These are phyloP conservation scores for Sclerotinia nivalis DNA, from an alignment of 2,329 filamentous ascomycete genomes.

Conservation along the genomic window DNA sequence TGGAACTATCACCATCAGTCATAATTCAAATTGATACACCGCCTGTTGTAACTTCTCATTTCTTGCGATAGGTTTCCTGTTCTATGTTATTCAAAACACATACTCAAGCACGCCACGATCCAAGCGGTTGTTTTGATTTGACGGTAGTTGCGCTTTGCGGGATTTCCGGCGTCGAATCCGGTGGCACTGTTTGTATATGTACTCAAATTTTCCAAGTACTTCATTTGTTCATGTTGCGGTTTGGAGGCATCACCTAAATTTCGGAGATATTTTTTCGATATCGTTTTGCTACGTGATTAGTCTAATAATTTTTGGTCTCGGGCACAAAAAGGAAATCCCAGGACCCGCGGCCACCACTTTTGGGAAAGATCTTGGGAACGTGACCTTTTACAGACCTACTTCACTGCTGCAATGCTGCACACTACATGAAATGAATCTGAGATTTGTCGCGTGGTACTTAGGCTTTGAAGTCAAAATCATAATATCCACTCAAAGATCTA, in stretches of 20 bases:
- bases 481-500: constrained; percentile 14
- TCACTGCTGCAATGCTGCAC: neutral
- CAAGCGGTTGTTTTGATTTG: constrained; percentile 7
- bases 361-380: constrained; percentile 5
- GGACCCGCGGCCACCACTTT: constrained; percentile 13
- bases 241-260: neutral
- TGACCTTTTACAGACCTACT: constrained; percentile 11
- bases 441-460: constrained; percentile 24
- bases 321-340: neutral
- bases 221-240: neutral
- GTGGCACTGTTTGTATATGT: constrained; percentile 5
- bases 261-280: constrained; percentile 4
- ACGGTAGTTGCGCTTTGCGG: constrained; percentile 4
- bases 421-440: constrained; percentile 10
- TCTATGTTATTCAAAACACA: constrained; percentile 2
- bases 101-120: neutral
- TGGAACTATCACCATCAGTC: neutral
- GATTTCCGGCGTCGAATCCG: constrained; percentile 13
- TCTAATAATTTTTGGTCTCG: neutral
- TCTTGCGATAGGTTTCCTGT: constrained; percentile 5
- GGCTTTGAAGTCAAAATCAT: constrained; percentile 17
- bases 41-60: constrained; percentile 10
- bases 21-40: constrained; percentile 18
- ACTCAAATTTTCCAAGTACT: neutral
- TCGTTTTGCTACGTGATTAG: neutral